Conservation (phyloP, 2,329 filamentous ascomycete species). For the Biscogniauxia sp. region DNA sequence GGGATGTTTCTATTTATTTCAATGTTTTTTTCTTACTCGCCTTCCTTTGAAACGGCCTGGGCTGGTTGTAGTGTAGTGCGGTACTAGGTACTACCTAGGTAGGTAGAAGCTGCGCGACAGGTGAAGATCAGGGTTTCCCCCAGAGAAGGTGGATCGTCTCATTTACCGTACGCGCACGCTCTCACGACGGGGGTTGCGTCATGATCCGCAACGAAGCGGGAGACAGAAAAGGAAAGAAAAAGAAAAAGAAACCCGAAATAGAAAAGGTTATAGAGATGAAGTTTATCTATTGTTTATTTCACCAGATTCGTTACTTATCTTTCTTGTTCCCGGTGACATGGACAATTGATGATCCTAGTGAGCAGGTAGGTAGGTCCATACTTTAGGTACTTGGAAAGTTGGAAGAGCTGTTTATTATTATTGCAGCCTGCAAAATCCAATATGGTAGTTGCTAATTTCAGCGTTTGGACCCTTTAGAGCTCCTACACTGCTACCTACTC, state of each 20-base stretch:
- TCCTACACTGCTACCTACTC: too few relatives aligned
- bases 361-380: too few relatives aligned
- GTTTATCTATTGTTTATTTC: too few relatives aligned
- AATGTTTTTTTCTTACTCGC: background rate
- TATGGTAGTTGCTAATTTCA: background rate
- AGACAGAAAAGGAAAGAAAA: background rate
- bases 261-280: too few relatives aligned
- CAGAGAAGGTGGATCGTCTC: conserved; percentile 6
- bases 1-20: too few relatives aligned
- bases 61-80: too few relatives aligned
- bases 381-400: too few relatives aligned
- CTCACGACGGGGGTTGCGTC: conserved; percentile 6
- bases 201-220: conserved; percentile 11
- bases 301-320: too few relatives aligned
- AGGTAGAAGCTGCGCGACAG: background rate
- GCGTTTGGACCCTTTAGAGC: background rate
- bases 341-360: too few relatives aligned
- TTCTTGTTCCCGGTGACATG: too few relatives aligned
- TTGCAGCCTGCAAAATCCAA: background rate
- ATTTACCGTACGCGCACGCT: conserved; percentile 6
- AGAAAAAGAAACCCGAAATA: background rate
- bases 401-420: too few relatives aligned
- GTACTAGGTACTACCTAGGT: too few relatives aligned
- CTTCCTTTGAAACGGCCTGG: background rate
- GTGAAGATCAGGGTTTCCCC: background rate